Base-by-base conservation (phyloP, 2,329 filamentous ascomycete genomes). In the Fonsecaea pedrosoi region DNA sequence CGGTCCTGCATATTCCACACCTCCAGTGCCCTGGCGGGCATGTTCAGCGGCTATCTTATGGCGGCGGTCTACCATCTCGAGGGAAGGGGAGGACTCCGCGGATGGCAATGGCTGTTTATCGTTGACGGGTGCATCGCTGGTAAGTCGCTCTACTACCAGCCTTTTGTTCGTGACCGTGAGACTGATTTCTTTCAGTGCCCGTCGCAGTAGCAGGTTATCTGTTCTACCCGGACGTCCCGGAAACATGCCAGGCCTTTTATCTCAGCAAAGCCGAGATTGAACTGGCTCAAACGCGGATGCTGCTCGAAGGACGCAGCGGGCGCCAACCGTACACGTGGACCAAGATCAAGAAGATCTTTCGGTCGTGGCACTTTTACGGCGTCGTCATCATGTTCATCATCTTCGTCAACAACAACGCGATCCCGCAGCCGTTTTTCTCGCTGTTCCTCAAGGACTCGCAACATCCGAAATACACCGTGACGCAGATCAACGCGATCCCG, bases 21-120 rank as follows among this genome's bases (percentile, higher is more conserved):
- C 0, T 80, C 78, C 56, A 79, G 77, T 10, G 81, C 80, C 1
- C 78, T 84, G 55, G 78, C 73, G 0, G 75, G 70, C 48, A 79
- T 79, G 78, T 77, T 79, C 64, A 78, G 77, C 18, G 85, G 85
- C 0, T 87, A 85, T 67, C 73, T 87, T 4, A 85, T 85, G 81
- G 79, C 84, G 0, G 84, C 78, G 0, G 81, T 85, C 2, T 85
- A 85, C 66, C 25, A 40, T 40, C 10, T 40, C 9, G 38, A 40
- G 10, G 38, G 38, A 4, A 40, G 10, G 38, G 38, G 38, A 15
- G 38, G 38, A 12, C 38, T 40, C 38, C 38, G 38, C 12, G 38
- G 38, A 15, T 40, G 38, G 38, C 38, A 40, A 4, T 40, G 38
- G 38, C 38, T 40, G 38, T 40, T 40, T 13, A 40, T 40, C 9